Evolutionary conservation across 257 asterid genomes (phyloP).

Genomic region (Solanum rostratum): DNA sequence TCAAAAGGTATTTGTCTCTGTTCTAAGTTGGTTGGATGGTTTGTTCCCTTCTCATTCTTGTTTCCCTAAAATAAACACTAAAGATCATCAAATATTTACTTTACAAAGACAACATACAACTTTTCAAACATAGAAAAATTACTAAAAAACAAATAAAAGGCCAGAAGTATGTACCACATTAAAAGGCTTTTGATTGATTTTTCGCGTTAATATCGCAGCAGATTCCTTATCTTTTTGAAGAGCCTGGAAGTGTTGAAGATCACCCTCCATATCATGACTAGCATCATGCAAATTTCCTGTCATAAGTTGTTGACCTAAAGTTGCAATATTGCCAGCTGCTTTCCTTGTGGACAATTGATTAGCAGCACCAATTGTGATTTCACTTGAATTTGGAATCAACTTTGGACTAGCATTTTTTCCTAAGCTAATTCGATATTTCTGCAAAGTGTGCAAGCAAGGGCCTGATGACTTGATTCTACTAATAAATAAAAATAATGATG

Average conservation of each 20-base stretch:
- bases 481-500: not conserved
- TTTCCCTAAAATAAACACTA: not conserved
- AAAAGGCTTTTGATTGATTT: not conserved
- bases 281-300: not conserved
- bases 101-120: not conserved
- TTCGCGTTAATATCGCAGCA: not conserved
- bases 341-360: not conserved
- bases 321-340: not conserved
- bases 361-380: not conserved
- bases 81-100: not conserved
- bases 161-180: not conserved
- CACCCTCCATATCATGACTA: not conserved
- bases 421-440: not conserved
- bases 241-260: not conserved
- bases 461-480: not conserved
- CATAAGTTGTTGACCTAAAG: not conserved
- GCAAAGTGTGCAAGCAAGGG: not conserved
- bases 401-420: not conserved
- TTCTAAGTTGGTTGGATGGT: too few species aligned
- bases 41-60: not conserved
- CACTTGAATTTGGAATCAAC: not conserved
- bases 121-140: not conserved
- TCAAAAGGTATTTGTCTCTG: too few species aligned
- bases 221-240: not conserved
- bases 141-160: not conserved